These are phyloP conservation scores for Jackrogersella minutella DNA, from an alignment of 495 filamentous ascomycete species.

Conservation along the genomic window DNA sequence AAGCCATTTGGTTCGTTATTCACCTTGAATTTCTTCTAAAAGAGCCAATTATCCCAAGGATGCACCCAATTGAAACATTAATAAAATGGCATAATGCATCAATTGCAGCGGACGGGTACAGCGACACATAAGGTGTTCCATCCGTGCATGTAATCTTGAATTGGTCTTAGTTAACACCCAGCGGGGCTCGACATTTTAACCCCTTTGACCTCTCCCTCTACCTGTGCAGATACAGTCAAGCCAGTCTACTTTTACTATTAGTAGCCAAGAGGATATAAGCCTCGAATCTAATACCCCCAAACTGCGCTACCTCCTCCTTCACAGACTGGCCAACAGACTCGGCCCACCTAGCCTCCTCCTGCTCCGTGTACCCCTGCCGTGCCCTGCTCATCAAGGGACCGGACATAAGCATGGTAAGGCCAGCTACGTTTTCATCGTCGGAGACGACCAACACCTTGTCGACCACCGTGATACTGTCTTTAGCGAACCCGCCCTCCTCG, in stretches of 20 bases:
- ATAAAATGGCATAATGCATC: background rate
- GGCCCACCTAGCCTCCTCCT: constrained; percentile 36
- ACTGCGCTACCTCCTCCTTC: constrained; percentile 37
- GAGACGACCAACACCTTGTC: constrained; percentile 30
- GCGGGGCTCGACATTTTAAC: background rate
- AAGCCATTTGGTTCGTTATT: too few relatives aligned
- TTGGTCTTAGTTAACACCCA: background rate
- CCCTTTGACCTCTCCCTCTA: background rate
- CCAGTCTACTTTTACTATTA: constrained; percentile 28
- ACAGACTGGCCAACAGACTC: constrained; percentile 27
- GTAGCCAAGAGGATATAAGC: constrained; percentile 39
- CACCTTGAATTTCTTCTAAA: too few relatives aligned
- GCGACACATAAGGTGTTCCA: background rate
- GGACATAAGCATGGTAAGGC: constrained; percentile 31
- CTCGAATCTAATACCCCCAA: constrained; percentile 40
- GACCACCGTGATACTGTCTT: constrained; percentile 24
- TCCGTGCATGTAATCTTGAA: background rate
- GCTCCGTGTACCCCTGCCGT: constrained; percentile 35
- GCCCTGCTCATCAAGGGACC: constrained; percentile 38
- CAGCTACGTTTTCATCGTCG: constrained; percentile 36
- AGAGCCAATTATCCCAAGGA: too few relatives aligned
- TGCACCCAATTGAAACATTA: too few relatives aligned
- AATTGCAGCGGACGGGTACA: too few relatives aligned
- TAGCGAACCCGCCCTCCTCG: constrained; percentile 39
- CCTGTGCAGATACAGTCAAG: background rate